Base-by-base conservation (phyloP, 2,329 filamentous ascomycete species). In the Didymosphaeria variabile region DNA sequence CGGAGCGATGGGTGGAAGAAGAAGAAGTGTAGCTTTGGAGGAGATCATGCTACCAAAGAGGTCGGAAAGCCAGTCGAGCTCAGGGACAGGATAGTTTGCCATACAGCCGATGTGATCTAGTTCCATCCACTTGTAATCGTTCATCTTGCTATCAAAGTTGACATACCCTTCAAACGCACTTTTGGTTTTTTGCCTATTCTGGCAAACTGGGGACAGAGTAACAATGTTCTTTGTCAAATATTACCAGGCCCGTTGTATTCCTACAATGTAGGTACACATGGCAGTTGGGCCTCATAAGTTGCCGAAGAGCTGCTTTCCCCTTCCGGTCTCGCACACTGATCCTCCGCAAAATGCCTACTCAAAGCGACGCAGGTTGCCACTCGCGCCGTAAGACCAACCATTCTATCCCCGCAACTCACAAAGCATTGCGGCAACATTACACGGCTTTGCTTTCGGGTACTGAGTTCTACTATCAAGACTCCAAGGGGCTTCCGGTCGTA, bases 1-100 rank as follows among this genome's bases (percentile, higher is more conserved):
- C 38, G 57, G 57, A 19, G 57, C 44, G 10, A 65, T 62, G 42
- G 26, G 70, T 42, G 67, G 65, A 19, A 72, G 67, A 59, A 66
- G 69, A 26, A 65, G 66, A 2, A 70, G 71, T 58, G 60, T 67
- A 32, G 66, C 67, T 34, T 50, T 58, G 2, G 72, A 70, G 7
- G 65, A 60, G 1, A 67, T 59, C 49, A 59, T 65, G 26, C 29
- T 67, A 34, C 72, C 71, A 0, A 70, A 64, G 49, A 65, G 72
- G 56, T 66, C 69, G 57, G 68, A 73, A 51, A 71, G 67, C 60
- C 67, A 72, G 55, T 73, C 71, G 31, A 75, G 70, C 58, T 44
- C 45, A 52, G 66, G 67, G 40, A 61, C 38, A 34, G 59, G 55
- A 15, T 55, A 46, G 29, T 23, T 13, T 10, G n/a, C 3, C 17